These are phyloP conservation scores for Lithohypha guttulata DNA, from an alignment of 2,329 filamentous ascomycete species.

Conservation along the genomic window DNA sequence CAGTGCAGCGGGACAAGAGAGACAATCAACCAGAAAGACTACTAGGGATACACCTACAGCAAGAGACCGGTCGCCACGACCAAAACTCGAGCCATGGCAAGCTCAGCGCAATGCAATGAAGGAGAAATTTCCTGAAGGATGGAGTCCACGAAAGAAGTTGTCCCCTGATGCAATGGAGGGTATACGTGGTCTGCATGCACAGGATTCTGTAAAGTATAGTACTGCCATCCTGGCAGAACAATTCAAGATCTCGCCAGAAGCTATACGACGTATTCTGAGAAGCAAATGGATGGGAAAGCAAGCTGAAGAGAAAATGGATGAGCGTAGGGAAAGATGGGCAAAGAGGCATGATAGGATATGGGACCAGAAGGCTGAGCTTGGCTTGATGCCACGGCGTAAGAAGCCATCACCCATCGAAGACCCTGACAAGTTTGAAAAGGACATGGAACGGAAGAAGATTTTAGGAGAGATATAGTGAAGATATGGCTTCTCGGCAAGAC, in stretches of 20 bases:
- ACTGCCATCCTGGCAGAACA: slow-evolving; percentile 61
- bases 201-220: slow-evolving; percentile 67
- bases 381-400: slow-evolving; percentile 47
- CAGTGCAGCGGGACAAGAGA: not conserved
- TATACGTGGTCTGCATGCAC: slow-evolving; percentile 68
- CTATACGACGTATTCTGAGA: slow-evolving; percentile 72
- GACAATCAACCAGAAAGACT: not conserved
- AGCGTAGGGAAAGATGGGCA: slow-evolving; percentile 35
- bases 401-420: slow-evolving; percentile 18
- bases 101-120: slow-evolving; percentile 63
- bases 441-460: slow-evolving; percentile 16
- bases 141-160: slow-evolving; percentile 73
- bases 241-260: slow-evolving; percentile 81
- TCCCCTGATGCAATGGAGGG: slow-evolving; percentile 89
- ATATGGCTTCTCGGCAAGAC: too few species aligned
- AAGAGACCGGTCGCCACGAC: not conserved
- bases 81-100: slow-evolving; percentile 50
- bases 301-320: slow-evolving; percentile 29
- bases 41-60: not conserved
- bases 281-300: slow-evolving; percentile 35
- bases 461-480: slow-evolving; percentile 11
- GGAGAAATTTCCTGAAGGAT: slow-evolving; percentile 68
- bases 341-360: slow-evolving; percentile 36
- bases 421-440: slow-evolving; percentile 20
- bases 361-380: slow-evolving; percentile 37